Conservation (phyloP, 371 early-diverging fungal species). For the Mucor ambiguus region DNA sequence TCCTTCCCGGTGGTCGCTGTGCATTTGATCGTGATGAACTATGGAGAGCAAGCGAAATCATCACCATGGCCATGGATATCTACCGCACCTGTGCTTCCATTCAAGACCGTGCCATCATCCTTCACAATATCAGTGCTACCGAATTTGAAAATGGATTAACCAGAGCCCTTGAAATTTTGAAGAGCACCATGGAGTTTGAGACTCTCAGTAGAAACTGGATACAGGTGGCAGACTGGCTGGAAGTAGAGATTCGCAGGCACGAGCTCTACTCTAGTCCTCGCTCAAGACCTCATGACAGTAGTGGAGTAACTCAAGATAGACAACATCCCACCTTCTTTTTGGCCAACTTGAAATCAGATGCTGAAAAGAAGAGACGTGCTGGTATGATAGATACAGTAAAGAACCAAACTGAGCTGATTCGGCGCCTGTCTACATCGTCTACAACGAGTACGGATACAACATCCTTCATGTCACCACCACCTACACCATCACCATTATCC, state of each 20-base stretch:
- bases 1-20: slow-evolving; percentile 35
- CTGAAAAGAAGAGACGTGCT: slow-evolving; percentile 14
- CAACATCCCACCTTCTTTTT: slow-evolving; percentile 19
- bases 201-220: slow-evolving; percentile 33
- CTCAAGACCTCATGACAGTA: neutral
- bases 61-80: slow-evolving; percentile 42
- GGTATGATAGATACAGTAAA: slow-evolving; percentile 15
- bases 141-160: slow-evolving; percentile 38
- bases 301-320: neutral
- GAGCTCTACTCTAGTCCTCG: slow-evolving; percentile 23
- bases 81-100: slow-evolving; percentile 35
- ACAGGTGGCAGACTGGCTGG: slow-evolving; percentile 47
- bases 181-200: slow-evolving; percentile 36
- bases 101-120: slow-evolving; percentile 28
- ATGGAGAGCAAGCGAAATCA: slow-evolving; percentile 44
- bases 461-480: neutral
- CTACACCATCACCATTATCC: neutral
- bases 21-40: slow-evolving; percentile 52
- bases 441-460: neutral
- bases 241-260: slow-evolving; percentile 46
- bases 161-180: slow-evolving; percentile 31
- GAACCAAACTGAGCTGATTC: slow-evolving; percentile 2
- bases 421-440: slow-evolving; percentile 9
- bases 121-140: slow-evolving; percentile 22
- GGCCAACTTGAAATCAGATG: slow-evolving; percentile 25